Evolutionary conservation across 1,139 yeast species (phyloP), one percentile per base, ranked within the genome.

Genomic region (Blastobotrys capitulatus): DNA sequence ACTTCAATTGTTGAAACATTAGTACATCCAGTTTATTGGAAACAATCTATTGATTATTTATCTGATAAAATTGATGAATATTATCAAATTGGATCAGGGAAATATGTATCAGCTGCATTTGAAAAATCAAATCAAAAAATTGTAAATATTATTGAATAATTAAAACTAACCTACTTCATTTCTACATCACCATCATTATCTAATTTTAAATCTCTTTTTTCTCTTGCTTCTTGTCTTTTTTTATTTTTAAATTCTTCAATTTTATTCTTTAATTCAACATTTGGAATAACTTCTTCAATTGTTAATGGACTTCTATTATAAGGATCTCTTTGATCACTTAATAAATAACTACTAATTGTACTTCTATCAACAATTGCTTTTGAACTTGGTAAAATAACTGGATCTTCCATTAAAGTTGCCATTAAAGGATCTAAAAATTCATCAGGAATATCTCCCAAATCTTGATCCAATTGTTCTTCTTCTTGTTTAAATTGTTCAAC

Each of bases 271-370:
- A 89, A 72, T 54, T 83, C 94, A 1, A 71, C 72, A 66, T 88
- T 59, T 3, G 94, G 95, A 22, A 77, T 66, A 22, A 89, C 96
- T 58, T 94, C 96, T 57, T 90, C 97, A 47, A 92, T 69, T 60
- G 80, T 88, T 58, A 94, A 73, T 1, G 98, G 97, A 69, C 83
- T 76, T 69, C 99, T 80, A 68, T 92, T 94, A 70, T 94, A 94
- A 12, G 99, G 99, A 71, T 94, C 99, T 0, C 96, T 90, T 1
- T 96, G 80, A 69, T 92, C 97, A 71, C 92, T 86, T 65, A 94
- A 77, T 54, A 94, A 73, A 73, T 94, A 98, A 1, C 96, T 88
- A 64, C 89, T 90, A 61, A 94, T 86, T 1, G 97, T 94, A 20
- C 94, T 78, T 62, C 95, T 73, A 65, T 94, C 99, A 59, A 94